phyloP scores from a whole-genome alignment of 257 asterid species.

The Ilex aquifolium region DNA sequence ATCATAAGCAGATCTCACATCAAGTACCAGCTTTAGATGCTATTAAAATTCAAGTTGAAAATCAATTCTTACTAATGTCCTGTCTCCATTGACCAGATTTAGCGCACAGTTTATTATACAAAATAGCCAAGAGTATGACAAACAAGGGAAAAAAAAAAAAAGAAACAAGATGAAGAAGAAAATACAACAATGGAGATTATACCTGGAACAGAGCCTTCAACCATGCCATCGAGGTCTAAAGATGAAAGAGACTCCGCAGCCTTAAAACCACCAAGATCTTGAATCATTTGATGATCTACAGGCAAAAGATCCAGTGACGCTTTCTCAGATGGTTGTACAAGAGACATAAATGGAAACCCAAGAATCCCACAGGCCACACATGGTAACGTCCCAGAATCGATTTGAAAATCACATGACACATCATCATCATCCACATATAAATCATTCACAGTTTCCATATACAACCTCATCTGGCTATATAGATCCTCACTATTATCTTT shows the following conservation, averaged over 20 bases:
- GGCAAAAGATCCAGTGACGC: conserved; percentile 37
- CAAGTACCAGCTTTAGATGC: too few species aligned
- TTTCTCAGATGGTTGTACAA: conserved; percentile 72
- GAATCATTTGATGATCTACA: conserved; percentile 22
- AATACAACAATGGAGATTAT: conserved; percentile 11
- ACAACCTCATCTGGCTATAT: conserved; percentile 44
- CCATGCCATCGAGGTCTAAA: conserved; percentile 18
- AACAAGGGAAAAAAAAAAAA: too few species aligned
- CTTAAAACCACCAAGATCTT: conserved; percentile 14
- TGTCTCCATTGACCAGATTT: too few species aligned
- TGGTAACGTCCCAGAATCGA: conserved; percentile 89
- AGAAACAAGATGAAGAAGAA: neutral
- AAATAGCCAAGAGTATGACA: too few species aligned
- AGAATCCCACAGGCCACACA: conserved; percentile 97
- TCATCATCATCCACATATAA: conserved; percentile 66
- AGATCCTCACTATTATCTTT: conserved; percentile 32
- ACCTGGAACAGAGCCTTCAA: conserved; percentile 45
- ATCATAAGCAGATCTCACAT: too few species aligned
- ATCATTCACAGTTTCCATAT: conserved; percentile 42
- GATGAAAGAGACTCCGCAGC: conserved; percentile 22
- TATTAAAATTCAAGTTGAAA: too few species aligned
- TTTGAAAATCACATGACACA: conserved; percentile 67
- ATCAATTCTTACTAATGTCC: too few species aligned
- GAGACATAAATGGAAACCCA: conserved; percentile 96
- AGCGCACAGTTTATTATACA: too few species aligned